These are phyloP conservation scores for Xylariomycetidae sp. DNA, from an alignment of 2,329 filamentous ascomycete species.

Conservation along the genomic window DNA sequence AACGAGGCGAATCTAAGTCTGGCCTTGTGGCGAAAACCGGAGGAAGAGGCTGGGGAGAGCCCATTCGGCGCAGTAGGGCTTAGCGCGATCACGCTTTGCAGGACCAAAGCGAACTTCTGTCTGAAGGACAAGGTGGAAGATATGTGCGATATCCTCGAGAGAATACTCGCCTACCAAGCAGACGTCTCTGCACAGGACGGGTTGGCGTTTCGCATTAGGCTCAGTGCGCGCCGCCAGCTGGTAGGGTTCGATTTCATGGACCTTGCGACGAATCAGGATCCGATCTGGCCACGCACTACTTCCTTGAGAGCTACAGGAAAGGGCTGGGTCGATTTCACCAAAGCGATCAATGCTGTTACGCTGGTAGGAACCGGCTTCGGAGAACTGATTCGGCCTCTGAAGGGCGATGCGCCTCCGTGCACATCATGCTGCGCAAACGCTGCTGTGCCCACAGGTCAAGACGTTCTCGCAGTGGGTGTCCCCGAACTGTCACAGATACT, in stretches of 20 bases:
- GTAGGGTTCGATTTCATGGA: slow-evolving; percentile 28
- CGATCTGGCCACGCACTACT: slow-evolving; percentile 12
- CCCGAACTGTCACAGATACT: not conserved
- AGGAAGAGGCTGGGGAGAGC: not conserved
- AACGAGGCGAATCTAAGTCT: slow-evolving; percentile 1
- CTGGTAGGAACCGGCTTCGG: not conserved
- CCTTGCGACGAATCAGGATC: slow-evolving; percentile 14
- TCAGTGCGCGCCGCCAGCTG: slow-evolving; percentile 11
- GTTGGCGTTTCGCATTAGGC: slow-evolving; percentile 6
- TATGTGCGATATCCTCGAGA: slow-evolving; percentile 17
- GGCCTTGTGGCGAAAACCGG: not conserved
- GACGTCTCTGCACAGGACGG: slow-evolving; percentile 7
- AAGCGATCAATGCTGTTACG: not conserved
- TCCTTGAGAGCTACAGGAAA: slow-evolving; percentile 10
- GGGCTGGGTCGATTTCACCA: slow-evolving; percentile 19
- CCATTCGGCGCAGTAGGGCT: too few species aligned
- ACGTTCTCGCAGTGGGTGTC: not conserved
- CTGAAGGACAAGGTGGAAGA: slow-evolving; percentile 18
- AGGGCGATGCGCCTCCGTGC: not conserved
- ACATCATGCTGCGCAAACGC: not conserved
- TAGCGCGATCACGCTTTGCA: not conserved
- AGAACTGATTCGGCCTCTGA: not conserved
- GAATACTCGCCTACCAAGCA: slow-evolving; percentile 18
- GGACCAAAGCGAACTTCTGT: slow-evolving; percentile 5
- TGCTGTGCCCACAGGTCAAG: not conserved